phyloP scores from a whole-genome alignment of 2,329 filamentous ascomycete genomes.

The Grosmannia penicillata region DNA sequence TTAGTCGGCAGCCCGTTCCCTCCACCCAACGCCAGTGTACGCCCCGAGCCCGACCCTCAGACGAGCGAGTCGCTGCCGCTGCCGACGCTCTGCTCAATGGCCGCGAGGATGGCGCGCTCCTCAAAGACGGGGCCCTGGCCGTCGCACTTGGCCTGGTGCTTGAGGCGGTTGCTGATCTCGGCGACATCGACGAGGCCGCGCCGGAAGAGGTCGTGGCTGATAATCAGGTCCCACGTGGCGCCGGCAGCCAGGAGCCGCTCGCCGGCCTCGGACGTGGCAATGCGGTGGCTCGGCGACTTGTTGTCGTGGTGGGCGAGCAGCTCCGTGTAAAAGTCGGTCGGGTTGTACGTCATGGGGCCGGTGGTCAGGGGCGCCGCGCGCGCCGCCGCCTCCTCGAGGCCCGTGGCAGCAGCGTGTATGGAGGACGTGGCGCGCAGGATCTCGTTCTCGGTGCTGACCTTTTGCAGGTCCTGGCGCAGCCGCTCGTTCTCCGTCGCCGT shows the following conservation, averaged over 20 bases:
- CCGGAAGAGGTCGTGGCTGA: slow-evolving; percentile 62
- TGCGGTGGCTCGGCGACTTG: slow-evolving; percentile 52
- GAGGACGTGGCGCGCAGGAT: slow-evolving; percentile 69
- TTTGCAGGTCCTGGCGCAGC: slow-evolving; percentile 69
- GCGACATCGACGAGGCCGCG: slow-evolving; percentile 68
- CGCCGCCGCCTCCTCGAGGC: slow-evolving; percentile 26
- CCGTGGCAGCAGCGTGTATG: slow-evolving; percentile 16
- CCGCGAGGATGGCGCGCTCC: slow-evolving; percentile 55
- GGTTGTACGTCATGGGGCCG: slow-evolving; percentile 56
- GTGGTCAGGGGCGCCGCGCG: slow-evolving; percentile 35
- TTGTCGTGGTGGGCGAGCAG: slow-evolving; percentile 46
- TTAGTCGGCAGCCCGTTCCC: neutral
- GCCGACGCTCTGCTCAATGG: slow-evolving; percentile 65
- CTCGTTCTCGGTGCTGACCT: slow-evolving; percentile 80
- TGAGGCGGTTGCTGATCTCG: slow-evolving; percentile 66
- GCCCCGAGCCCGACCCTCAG: slow-evolving; percentile 12
- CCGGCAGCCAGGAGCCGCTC: slow-evolving; percentile 58
- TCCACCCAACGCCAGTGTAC: slow-evolving; percentile 1
- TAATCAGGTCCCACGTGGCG: slow-evolving; percentile 82
- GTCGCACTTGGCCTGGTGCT: slow-evolving; percentile 63
- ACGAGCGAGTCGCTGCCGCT: slow-evolving; percentile 64
- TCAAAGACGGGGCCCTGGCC: slow-evolving; percentile 81
- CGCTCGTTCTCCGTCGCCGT: slow-evolving; percentile 75
- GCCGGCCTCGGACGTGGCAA: slow-evolving; percentile 49
- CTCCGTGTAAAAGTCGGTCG: slow-evolving; percentile 56